Base-by-base conservation (phyloP, 2,329 filamentous ascomycete genomes). In the Penicillium sp. region DNA sequence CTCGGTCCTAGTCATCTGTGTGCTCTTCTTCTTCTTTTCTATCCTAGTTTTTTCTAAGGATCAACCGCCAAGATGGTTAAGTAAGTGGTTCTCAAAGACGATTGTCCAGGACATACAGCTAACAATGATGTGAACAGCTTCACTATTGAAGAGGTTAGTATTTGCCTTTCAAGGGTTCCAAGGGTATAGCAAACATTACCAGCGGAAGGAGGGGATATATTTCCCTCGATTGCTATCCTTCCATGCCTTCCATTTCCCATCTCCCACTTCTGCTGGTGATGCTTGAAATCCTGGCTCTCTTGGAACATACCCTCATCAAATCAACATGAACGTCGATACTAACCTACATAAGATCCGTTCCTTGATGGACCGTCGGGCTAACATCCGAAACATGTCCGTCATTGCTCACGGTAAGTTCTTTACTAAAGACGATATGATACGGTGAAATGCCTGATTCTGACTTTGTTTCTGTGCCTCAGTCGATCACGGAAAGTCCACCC, bases 401-500 rank as follows among this genome's bases (percentile, higher is more conserved):
- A 97, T 97, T 91, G 94, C 94, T 81, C 94, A 99, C 85, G 93
- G 84, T 86, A 81, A 76, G 82, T 75, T 19, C 10, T 27, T 19
- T 45, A 13, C 23, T 3, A 9, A 25, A 4, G n/a, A 15, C 57
- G 38, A 50, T 50, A 45, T 31, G 8, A 50, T n/a, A 7, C 3
- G 13, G 19, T 13, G 47, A 35, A 33, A 27, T 59, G 37, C 49
- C 43, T 21, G 21, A 45, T 27, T 53, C 56, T 61, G 49, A 65
- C 55, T 23, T 23, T 27, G 25, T 50, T 49, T 19, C 47, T 43
- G 47, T 60, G 29, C 51, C 58, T 62, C 67, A 86, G 86, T 99
- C 88, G 94, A 99, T 83, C 94, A 99, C 88, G 94, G 94, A 85
- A 99, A 99, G 84, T 99, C 94, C 73, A 99, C 94, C 78, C 87